Conservation (phyloP, 2,329 filamentous ascomycete species). For the Ophiostoma piceae region DNA sequence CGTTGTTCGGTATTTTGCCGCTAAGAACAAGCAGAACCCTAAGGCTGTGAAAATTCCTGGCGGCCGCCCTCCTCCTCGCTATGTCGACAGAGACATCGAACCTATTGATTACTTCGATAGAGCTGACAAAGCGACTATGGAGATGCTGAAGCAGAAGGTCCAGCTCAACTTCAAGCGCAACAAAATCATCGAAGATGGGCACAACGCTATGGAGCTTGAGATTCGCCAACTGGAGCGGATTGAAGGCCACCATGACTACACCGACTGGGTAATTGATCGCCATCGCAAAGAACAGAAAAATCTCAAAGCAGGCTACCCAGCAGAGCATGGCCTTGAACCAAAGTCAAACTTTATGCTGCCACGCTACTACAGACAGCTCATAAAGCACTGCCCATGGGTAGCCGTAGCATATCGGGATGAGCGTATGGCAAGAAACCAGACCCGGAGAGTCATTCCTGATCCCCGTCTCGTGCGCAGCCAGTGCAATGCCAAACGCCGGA, state of each 20-base stretch:
- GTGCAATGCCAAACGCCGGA: not conserved
- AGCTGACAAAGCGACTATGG: not conserved
- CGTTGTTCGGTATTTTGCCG: too few relatives aligned
- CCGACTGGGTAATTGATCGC: not conserved
- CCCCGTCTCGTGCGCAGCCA: too few relatives aligned
- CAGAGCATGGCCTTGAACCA: not conserved
- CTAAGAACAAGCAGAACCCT: too few relatives aligned
- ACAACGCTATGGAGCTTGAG: not conserved
- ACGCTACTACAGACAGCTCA: not conserved
- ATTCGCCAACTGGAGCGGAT: not conserved
- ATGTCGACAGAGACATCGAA: not conserved
- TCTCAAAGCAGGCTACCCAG: not conserved
- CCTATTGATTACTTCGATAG: not conserved
- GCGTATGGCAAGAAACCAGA: not conserved
- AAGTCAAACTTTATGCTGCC: not conserved
- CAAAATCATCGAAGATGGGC: not conserved
- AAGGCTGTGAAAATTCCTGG: not conserved
- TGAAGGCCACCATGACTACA: not conserved
- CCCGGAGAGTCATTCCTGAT: too few relatives aligned
- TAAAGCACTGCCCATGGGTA: not conserved
- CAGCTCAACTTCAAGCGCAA: not conserved
- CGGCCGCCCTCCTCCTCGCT: not conserved
- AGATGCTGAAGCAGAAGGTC: not conserved
- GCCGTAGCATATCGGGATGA: not conserved
- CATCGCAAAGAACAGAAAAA: not conserved